Conservation (phyloP, 768 basidiomycete genomes). For the Amanita rimosa region DNA sequence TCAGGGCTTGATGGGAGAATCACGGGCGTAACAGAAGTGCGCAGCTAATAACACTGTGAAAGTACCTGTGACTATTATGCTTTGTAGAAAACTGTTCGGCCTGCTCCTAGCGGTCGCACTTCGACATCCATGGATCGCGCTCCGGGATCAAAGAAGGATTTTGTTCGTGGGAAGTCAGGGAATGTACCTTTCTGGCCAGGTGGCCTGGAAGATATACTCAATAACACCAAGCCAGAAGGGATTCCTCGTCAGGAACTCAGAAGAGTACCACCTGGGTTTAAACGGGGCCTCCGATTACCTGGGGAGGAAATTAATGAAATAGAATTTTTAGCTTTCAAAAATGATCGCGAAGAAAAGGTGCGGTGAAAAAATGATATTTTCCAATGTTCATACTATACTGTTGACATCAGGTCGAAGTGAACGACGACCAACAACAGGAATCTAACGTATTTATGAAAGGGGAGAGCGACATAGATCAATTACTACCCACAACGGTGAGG, state of each 20-base stretch:
- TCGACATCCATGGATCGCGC: conserved; percentile 82
- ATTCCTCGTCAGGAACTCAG: conserved; percentile 37
- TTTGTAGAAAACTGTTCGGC: conserved; percentile 40
- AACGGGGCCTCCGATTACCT: conserved; percentile 63
- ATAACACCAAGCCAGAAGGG: conserved; percentile 20
- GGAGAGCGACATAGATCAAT: conserved; percentile 58
- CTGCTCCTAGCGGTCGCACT: conserved; percentile 57
- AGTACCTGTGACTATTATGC: not conserved
- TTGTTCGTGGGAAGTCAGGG: conserved; percentile 90
- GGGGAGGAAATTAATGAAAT: conserved; percentile 43
- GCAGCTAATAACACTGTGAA: conserved; percentile 6
- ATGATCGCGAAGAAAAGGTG: conserved; percentile 11
- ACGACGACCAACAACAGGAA: conserved; percentile 10
- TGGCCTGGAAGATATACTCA: conserved; percentile 62
- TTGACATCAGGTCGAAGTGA: conserved; percentile 5
- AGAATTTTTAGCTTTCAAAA: conserved; percentile 24
- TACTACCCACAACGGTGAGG: conserved; percentile 54
- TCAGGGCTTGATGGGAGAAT: conserved; percentile 72
- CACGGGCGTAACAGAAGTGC: conserved; percentile 73
- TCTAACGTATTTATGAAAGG: not conserved
- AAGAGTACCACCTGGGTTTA: conserved; percentile 75
- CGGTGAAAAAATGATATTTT: not conserved
- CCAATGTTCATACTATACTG: not conserved
- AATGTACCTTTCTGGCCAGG: conserved; percentile 94
- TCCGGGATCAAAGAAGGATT: conserved; percentile 66